Evolutionary conservation across 495 filamentous ascomycete genomes (phyloP).

Genomic region (Geopyxis carbonaria): DNA sequence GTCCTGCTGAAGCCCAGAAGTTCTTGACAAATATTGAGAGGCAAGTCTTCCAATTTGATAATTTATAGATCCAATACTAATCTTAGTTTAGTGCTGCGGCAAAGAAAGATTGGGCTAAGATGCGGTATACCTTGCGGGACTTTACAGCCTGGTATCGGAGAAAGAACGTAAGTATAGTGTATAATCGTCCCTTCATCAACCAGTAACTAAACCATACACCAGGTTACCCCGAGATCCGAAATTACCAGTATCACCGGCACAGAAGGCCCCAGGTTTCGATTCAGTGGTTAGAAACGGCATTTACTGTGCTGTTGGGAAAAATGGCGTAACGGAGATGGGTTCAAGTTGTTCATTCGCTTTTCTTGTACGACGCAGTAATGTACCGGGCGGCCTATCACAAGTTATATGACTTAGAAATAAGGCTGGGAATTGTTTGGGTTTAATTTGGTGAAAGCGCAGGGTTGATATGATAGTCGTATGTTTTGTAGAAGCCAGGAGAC

Average conservation of each 20-base stretch:
- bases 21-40: conserved; percentile 31
- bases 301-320: neutral
- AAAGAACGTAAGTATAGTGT: conserved; percentile 48
- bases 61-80: neutral
- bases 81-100: conserved; percentile 11
- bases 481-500: too few species aligned
- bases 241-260: conserved; percentile 20
- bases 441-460: too few species aligned
- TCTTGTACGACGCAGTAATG: too few species aligned
- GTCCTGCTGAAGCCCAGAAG: conserved; percentile 34
- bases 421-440: too few species aligned
- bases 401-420: too few species aligned
- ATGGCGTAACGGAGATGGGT: too few species aligned
- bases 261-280: conserved; percentile 20
- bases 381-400: too few species aligned
- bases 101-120: conserved; percentile 30
- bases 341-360: too few species aligned
- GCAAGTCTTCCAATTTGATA: conserved; percentile 11
- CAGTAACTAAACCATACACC: conserved; percentile 1
- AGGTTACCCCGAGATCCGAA: conserved; percentile 23
- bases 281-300: conserved; percentile 11
- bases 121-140: conserved; percentile 77
- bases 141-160: conserved; percentile 89
- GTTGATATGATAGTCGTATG: too few species aligned
- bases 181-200: neutral